Percentiles rank a stretch among this genome's conserved stretches.
Evolutionary conservation across 441 rosid species (phyloP).

Genomic region (Cnidoscolus chayamansa): DNA sequence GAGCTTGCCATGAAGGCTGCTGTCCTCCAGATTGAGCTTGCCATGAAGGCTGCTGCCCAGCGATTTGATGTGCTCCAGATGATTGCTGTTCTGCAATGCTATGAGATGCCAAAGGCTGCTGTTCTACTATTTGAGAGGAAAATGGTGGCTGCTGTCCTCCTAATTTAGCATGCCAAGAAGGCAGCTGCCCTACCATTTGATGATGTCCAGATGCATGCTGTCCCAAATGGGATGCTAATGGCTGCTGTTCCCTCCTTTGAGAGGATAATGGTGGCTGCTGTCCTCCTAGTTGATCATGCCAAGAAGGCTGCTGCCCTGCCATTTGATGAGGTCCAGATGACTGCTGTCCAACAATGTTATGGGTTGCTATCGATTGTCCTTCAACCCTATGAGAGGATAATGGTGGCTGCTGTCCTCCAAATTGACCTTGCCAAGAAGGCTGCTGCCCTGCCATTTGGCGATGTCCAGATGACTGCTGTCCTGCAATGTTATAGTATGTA

Average conservation of each 20-base stretch:
- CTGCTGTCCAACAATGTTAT: slow-evolving; percentile 25
- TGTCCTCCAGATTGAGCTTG: slow-evolving; percentile 17
- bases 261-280: slow-evolving; percentile 28
- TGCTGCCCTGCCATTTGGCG: slow-evolving; percentile 24
- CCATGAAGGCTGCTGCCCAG: slow-evolving; percentile 31
- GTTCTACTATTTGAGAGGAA: slow-evolving; percentile 9
- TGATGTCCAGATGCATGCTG: slow-evolving; percentile 29
- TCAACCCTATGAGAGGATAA: slow-evolving; percentile 5
- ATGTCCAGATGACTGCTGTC: slow-evolving; percentile 31
- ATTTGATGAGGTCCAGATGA: slow-evolving; percentile 27
- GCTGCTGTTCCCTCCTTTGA: slow-evolving; percentile 9
- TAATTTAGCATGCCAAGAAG: slow-evolving; percentile 27
- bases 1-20: slow-evolving; percentile 15
- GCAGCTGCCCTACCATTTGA: slow-evolving; percentile 26
- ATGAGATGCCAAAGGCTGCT: slow-evolving; percentile 8
- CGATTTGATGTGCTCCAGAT: slow-evolving; percentile 2
- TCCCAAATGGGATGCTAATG: slow-evolving; percentile 10
- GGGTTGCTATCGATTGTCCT: slow-evolving; percentile 5
- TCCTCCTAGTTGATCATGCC: slow-evolving; percentile 25
- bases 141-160: background rate
- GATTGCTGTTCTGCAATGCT: slow-evolving; percentile 23
- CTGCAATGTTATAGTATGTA: slow-evolving; percentile 9
- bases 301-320: slow-evolving; percentile 25
- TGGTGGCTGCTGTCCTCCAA: slow-evolving; percentile 28
- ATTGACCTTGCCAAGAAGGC: slow-evolving; percentile 28